A percentile compares a stretch with the other conserved stretches of the same genome.
Conservation (phyloP, 345 rosid species). For the Ceriops zippeliana region DNA sequence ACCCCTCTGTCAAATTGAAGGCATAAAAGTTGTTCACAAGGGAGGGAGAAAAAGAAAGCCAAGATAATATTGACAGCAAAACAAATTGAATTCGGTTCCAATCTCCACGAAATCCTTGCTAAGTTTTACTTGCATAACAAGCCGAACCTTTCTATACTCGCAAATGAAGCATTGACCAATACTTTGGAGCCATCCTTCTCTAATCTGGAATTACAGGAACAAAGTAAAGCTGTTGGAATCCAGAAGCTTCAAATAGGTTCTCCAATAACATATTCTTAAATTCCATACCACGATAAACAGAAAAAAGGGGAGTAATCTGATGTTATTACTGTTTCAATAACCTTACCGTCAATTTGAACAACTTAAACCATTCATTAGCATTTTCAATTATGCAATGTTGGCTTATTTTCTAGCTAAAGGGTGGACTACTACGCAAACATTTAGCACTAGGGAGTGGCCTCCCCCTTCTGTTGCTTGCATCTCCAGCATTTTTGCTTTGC, state of each 20-base stretch:
- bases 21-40: neutral
- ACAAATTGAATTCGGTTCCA: slow-evolving; percentile 8
- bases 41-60: neutral
- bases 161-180: slow-evolving; percentile 74
- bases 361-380: too few species aligned
- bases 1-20: slow-evolving; percentile 51
- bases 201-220: slow-evolving; percentile 48
- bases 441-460: too few species aligned
- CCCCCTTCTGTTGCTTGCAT: too few species aligned
- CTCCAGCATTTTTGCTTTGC: too few species aligned
- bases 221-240: slow-evolving; percentile 12
- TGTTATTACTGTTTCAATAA: too few species aligned
- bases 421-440: too few species aligned
- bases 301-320: neutral
- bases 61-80: neutral
- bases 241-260: neutral
- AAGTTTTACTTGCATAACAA: slow-evolving; percentile 64
- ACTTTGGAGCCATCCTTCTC: slow-evolving; percentile 85
- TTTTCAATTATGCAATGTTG: too few species aligned
- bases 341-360: too few species aligned
- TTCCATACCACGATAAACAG: neutral
- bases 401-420: too few species aligned
- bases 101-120: slow-evolving; percentile 93
- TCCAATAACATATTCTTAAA: neutral
- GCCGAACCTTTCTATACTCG: slow-evolving; percentile 84